phyloP scores from a whole-genome alignment of 768 basidiomycete species.

The Phanerochaete sordida region DNA sequence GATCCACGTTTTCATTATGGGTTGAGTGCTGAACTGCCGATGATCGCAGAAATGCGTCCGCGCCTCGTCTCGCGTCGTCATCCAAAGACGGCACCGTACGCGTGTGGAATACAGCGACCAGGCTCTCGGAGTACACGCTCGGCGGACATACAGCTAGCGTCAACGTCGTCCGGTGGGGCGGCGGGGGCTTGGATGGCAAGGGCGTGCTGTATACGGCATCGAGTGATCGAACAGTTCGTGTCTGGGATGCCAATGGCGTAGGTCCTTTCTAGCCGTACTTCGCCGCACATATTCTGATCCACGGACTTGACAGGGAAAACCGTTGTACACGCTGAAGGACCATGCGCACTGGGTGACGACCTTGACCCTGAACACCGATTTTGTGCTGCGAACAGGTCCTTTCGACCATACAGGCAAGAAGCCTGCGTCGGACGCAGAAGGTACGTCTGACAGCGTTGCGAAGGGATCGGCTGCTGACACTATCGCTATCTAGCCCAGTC shows the following conservation, averaged over 20 bases:
- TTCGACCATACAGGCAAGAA: conserved; percentile 86
- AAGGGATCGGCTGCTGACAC: not conserved
- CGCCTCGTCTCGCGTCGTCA: conserved; percentile 87
- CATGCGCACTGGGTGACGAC: conserved; percentile 99
- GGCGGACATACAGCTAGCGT: conserved; percentile 94
- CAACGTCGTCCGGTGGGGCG: conserved; percentile 96
- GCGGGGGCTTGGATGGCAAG: conserved; percentile 58
- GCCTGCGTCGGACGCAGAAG: conserved; percentile 79
- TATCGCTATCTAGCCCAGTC: conserved; percentile 54
- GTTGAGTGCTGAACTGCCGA: not conserved
- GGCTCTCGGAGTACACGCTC: conserved; percentile 76
- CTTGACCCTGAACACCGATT: conserved; percentile 92
- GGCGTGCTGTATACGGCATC: conserved; percentile 93
- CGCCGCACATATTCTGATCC: not conserved
- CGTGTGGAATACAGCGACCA: conserved; percentile 81
- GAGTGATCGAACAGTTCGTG: conserved; percentile 88
- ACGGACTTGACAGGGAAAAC: conserved; percentile 59
- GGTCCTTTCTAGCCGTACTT: conserved; percentile 14
- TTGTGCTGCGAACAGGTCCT: conserved; percentile 90
- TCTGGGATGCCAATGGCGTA: conserved; percentile 88
- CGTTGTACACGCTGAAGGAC: conserved; percentile 82
- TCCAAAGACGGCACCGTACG: conserved; percentile 96
- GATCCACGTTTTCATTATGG: conserved; percentile 4
- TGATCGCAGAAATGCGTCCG: conserved; percentile 57
- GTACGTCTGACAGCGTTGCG: conserved; percentile 33